A percentile compares a stretch with the other conserved stretches of the same genome.
Evolutionary conservation across 1,284 basidiomycete species (phyloP).

Genomic region (Amylostereum areolatum): DNA sequence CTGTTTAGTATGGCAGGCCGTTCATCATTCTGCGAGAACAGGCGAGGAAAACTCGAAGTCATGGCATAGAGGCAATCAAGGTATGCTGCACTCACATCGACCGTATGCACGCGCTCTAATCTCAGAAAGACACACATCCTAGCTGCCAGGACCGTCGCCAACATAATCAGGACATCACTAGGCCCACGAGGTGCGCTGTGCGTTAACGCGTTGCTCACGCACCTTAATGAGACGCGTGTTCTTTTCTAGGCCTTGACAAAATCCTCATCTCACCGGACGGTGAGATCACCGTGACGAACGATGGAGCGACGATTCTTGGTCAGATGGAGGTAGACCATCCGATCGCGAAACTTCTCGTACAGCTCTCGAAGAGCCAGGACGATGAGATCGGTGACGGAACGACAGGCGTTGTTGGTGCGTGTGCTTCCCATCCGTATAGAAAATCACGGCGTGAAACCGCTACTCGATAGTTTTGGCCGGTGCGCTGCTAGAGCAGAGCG

Average conservation of each 20-base stretch:
- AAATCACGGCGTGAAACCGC: conserved; percentile 5
- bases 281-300: conserved; percentile 98
- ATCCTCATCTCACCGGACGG: conserved; percentile 98
- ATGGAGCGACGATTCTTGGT: conserved; percentile 92
- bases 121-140: conserved; percentile 90
- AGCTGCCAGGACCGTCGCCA: conserved; percentile 87
- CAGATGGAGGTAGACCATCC: conserved; percentile 99
- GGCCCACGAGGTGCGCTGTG: conserved; percentile 83
- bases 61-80: conserved; percentile 96
- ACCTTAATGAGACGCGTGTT: conserved; percentile 1
- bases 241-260: conserved; percentile 96
- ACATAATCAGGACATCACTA: conserved; percentile 93
- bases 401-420: conserved; percentile 95
- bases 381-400: conserved; percentile 99
- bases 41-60: conserved; percentile 88
- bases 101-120: no score
- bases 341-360: conserved; percentile 96
- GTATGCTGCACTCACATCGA: conserved; percentile 33
- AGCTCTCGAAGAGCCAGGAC: conserved; percentile 96
- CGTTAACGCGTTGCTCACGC: neutral
- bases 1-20: conserved; percentile 81
- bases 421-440: neutral
- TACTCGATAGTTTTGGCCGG: conserved; percentile 80
- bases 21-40: conserved; percentile 98
- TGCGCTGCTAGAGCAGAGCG: conserved; percentile 88